phyloP scores from a whole-genome alignment of 352 stramenopile genomes.

The Globisporangium canariense region DNA sequence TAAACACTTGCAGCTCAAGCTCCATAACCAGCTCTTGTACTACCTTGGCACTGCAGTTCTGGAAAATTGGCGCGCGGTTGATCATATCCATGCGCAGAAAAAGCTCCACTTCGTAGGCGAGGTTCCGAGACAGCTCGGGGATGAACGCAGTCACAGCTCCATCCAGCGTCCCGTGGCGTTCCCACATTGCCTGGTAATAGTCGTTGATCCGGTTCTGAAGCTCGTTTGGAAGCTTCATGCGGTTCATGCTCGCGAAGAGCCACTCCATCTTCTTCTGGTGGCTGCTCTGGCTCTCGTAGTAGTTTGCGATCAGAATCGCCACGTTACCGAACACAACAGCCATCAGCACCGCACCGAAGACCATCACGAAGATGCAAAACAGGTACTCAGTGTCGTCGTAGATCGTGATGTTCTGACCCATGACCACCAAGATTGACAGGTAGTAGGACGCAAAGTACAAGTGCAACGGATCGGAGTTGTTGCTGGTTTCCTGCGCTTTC shows the following conservation, averaged over 20 bases:
- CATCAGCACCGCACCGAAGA: conserved; percentile 76
- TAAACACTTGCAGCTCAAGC: conserved; percentile 79
- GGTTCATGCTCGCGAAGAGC: conserved; percentile 81
- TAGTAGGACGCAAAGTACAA: conserved; percentile 72
- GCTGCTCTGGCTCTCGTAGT: conserved; percentile 80
- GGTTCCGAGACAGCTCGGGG: conserved; percentile 72
- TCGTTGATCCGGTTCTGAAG: conserved; percentile 83
- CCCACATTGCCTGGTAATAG: conserved; percentile 87
- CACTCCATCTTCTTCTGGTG: conserved; percentile 88
- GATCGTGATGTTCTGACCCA: conserved; percentile 74
- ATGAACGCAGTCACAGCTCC: conserved; percentile 74
- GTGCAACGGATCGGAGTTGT: conserved; percentile 20
- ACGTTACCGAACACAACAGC: conserved; percentile 87
- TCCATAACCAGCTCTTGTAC: conserved; percentile 84
- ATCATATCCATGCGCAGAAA: conserved; percentile 88
- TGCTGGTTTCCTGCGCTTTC: conserved; percentile 33
- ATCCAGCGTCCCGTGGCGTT: conserved; percentile 76
- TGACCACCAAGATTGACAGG: conserved; percentile 64
- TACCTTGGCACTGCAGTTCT: conserved; percentile 77
- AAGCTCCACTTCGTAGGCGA: conserved; percentile 80
- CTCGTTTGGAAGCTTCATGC: conserved; percentile 72
- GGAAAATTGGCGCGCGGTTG: conserved; percentile 80
- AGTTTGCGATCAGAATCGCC: conserved; percentile 81
- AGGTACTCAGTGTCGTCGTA: conserved; percentile 69
- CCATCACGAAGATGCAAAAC: conserved; percentile 67